Base-by-base conservation (phyloP, 257 asterid species). In the Solanum phureja region DNA sequence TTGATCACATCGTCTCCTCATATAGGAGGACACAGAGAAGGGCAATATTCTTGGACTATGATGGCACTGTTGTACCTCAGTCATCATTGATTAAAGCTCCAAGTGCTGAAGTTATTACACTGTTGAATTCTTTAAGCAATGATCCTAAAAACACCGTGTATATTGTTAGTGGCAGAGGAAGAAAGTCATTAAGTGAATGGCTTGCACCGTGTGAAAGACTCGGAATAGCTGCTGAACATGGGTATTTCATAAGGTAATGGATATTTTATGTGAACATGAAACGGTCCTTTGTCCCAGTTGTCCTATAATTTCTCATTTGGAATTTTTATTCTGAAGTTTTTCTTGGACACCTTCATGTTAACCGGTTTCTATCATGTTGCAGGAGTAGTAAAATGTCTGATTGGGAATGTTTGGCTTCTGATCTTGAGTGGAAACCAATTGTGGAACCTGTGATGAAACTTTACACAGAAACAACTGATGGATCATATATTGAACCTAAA, bases 201-300 rank as follows among this genome's bases (percentile, higher is more conserved):
- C 98, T 96, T 83, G 92, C 93, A 87, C 94, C 96, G 0, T 96
- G 98, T 90, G 94, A 92, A 85, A 94, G 89, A 84, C 83, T 96
- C 90, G 98, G 98, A 42, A 90, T 96, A 83, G 99, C 99, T 9
- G 97, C 99, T 23, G 99, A 96, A 84, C 99, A 96, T 91, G 99
- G 98, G 49, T 96, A 91, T 86, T 96, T 93, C 87, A 87, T 94
- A 86, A 93, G 99, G 98, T 96, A 92, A 92, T 40, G 69, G 71
- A 49, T 82, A 31, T 31, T 7, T 29, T 60, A 24, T 84, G 73
- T 76, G n/a, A 56, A 68, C 46, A 85, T 68, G 64, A 29, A 2
- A 16, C 14, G 13, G 69, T 49, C 69, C 44, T 82, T 82, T 29
- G 46, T 27, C 13, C 27, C 44, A 33, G 31, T 68, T 62, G 1